A percentile compares a stretch with the other conserved stretches of the same genome.
phyloP scores from a whole-genome alignment of 805 yeast genomes.

The Saccharomycopsis synnaedendra region DNA sequence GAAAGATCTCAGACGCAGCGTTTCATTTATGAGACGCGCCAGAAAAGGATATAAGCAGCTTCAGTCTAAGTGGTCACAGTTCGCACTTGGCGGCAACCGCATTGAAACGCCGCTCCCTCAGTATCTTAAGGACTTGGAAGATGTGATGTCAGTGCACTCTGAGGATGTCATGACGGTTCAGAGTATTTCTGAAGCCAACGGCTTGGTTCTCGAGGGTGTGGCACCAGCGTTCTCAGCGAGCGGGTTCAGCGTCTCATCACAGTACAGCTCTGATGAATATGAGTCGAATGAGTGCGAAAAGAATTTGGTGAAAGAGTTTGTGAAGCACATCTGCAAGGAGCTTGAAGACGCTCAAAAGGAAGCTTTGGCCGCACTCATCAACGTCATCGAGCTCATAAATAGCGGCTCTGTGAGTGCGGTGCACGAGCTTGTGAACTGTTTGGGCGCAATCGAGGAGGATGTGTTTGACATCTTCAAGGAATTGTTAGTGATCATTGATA shows the following conservation, averaged over 20 bases:
- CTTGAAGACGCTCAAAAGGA: constrained; percentile 6
- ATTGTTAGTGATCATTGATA: constrained; percentile 9
- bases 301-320: constrained; percentile 2
- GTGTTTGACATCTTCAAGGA: constrained; percentile 11
- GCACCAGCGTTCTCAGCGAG: not conserved
- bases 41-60: not conserved
- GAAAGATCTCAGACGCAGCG: not conserved
- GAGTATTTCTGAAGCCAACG: not conserved
- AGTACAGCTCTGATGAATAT: not conserved
- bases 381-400: not conserved
- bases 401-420: constrained; percentile 5
- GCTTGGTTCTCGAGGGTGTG: not conserved
- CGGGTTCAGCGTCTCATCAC: not conserved
- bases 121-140: constrained; percentile 2
- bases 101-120: constrained; percentile 2
- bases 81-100: not conserved
- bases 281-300: constrained; percentile 5
- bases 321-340: constrained; percentile 5
- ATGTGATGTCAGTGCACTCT: not conserved
- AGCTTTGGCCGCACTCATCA: not conserved
- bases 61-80: constrained; percentile 6
- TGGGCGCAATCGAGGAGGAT: constrained; percentile 4
- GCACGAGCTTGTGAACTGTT: constrained; percentile 3
- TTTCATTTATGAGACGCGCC: not conserved
- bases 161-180: not conserved